Evolutionary conservation across 495 filamentous ascomycete species (phyloP).

Genomic region (Trichoderma gamsii): DNA sequence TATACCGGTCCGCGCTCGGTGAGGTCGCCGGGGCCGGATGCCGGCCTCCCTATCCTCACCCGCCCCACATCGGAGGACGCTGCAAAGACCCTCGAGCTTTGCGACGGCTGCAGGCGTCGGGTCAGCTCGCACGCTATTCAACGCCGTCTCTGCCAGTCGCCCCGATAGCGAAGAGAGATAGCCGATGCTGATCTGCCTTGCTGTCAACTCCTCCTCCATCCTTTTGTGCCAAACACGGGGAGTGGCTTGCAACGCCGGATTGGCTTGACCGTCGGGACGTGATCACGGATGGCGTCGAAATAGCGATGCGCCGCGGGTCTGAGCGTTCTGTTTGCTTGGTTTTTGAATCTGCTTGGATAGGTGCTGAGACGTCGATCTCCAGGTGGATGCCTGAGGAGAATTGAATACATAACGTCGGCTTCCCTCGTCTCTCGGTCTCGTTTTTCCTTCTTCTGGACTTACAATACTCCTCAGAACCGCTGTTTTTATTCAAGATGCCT

Average conservation of each 20-base stretch:
- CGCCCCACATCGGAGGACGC: constrained; percentile 5
- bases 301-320: not conserved
- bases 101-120: constrained; percentile 12
- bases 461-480: not conserved
- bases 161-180: not conserved
- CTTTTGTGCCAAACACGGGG: not conserved
- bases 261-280: not conserved
- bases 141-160: constrained; percentile 2
- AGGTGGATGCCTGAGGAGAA: not conserved
- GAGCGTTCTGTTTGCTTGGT: not conserved
- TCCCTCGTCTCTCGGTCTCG: not conserved
- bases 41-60: not conserved
- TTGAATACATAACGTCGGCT: not conserved
- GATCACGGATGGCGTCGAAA: not conserved
- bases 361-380: not conserved
- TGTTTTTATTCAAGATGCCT: not conserved
- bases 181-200: not conserved
- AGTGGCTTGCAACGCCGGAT: not conserved
- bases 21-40: constrained; percentile 10
- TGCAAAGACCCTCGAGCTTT: not conserved
- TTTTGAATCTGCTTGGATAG: not conserved
- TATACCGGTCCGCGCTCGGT: constrained; percentile 6
- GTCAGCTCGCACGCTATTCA: constrained; percentile 2
- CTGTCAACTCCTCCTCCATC: not conserved
- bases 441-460: not conserved